Percentiles rank a stretch among this genome's conserved stretches.
Evolutionary conservation across 441 rosid species (phyloP).

Genomic region (Arabidopsis hybrid): DNA sequence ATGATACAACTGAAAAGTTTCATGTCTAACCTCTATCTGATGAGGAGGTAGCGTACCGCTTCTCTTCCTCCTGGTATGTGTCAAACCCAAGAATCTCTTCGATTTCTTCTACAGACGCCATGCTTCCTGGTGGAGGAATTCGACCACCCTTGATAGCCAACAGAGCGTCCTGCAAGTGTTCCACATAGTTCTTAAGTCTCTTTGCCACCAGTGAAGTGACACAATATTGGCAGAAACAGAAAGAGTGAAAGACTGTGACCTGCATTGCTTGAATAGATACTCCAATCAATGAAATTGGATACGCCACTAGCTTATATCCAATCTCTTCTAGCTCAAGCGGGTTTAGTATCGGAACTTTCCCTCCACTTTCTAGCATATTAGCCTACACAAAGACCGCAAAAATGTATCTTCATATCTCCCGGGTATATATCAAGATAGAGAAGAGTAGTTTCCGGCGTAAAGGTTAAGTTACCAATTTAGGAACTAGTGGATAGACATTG

Average conservation of each 20-base stretch:
- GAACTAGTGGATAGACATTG: conserved; percentile 72
- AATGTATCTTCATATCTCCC: conserved; percentile 36
- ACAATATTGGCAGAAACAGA: neutral
- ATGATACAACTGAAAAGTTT: conserved; percentile 1
- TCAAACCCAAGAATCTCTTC: conserved; percentile 80
- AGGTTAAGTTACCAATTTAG: conserved; percentile 69
- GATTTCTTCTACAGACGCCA: conserved; percentile 84
- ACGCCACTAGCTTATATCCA: conserved; percentile 82
- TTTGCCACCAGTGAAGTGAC: conserved; percentile 2
- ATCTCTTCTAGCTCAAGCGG: conserved; percentile 85
- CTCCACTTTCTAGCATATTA: conserved; percentile 96
- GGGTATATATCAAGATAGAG: neutral
- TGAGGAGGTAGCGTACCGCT: conserved; percentile 58
- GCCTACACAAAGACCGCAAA: conserved; percentile 53
- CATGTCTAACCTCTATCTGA: conserved; percentile 62
- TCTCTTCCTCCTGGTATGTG: conserved; percentile 80
- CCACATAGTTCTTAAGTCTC: conserved; percentile 18
- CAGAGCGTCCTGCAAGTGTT: conserved; percentile 69
- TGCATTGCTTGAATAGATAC: conserved; percentile 94
- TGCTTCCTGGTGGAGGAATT: conserved; percentile 92
- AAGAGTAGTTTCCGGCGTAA: neutral
- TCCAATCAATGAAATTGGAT: conserved; percentile 88
- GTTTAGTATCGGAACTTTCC: conserved; percentile 75
- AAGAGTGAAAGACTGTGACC: conserved; percentile 47
- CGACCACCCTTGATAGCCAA: conserved; percentile 89